Conservation (phyloP, 495 filamentous ascomycete genomes). For the Trichoderma erinaceum region DNA sequence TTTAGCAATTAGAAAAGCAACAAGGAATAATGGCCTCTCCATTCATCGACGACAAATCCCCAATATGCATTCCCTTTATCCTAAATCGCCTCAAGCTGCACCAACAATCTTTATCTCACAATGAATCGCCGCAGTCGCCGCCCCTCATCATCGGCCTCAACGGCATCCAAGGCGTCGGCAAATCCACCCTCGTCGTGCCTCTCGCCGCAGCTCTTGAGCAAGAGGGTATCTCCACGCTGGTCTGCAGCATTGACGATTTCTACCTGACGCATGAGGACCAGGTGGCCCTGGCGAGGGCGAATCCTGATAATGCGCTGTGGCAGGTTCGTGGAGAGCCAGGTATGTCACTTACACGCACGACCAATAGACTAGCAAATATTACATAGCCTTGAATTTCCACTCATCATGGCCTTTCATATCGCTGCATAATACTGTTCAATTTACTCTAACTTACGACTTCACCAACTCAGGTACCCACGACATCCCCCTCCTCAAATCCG, state of each 20-base stretch:
- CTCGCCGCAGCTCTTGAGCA: constrained; percentile 60
- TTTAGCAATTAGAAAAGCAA: background rate
- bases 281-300: constrained; percentile 53
- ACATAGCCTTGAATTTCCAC: too few relatives aligned
- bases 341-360: constrained; percentile 19
- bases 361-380: too few relatives aligned
- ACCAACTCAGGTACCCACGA: constrained; percentile 67
- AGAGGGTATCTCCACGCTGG: constrained; percentile 65
- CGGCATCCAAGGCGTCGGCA: constrained; percentile 80
- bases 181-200: constrained; percentile 75
- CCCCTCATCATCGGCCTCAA: constrained; percentile 58
- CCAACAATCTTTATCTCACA: constrained; percentile 25
- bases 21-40: background rate
- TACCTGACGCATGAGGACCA: constrained; percentile 74
- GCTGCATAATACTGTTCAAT: background rate
- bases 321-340: constrained; percentile 77
- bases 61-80: constrained; percentile 80
- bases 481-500: constrained; percentile 51
- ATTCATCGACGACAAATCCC: constrained; percentile 69
- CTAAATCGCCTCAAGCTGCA: constrained; percentile 57
- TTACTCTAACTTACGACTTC: background rate
- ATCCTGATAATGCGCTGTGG: constrained; percentile 68
- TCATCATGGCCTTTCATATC: background rate
- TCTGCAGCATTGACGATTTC: constrained; percentile 86
- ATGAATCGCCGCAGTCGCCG: constrained; percentile 24